Base-by-base conservation (phyloP, 2,329 filamentous ascomycete genomes). In the Fusarium nygamai region DNA sequence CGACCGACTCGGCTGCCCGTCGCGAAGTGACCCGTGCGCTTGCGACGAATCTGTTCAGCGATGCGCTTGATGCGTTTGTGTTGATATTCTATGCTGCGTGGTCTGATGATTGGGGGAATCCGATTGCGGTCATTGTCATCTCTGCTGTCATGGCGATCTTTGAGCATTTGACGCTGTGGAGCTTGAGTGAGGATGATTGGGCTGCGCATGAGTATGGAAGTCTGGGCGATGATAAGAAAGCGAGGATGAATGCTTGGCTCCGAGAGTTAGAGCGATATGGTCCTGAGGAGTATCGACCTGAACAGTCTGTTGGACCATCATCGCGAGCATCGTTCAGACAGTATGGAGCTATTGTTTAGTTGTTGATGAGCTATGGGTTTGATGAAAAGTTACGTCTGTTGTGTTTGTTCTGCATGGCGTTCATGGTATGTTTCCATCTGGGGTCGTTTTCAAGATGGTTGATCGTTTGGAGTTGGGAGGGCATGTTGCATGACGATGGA, bases 101-200 rank as follows among this genome's bases (percentile, higher is more conserved):
- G 77, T 78, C 78, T 3, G 72, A 76, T 29, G 76, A 77, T 56
- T 80, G 80, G 77, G 72, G 76, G 8, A 78, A 78, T 57, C 79
- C 78, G 11, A 67, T 81, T 7, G 61, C 70, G 7, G 80, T 77
- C 27, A 82, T 82, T 19, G 67, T 76, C 27, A 71, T 78, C 29
- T 78, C 79, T 10, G 80, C 80, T 14, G 59, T 81, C 47, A 74
- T 81, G 61, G 81, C 81, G 3, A 73, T 81, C 17, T 53, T 78
- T 27, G 80, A 82, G 59, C 81, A 82, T 48, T 62, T 82, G 41
- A 80, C 80, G 14, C 77, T 82, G 13, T 82, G 79, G 79, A 81
- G 80, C 63, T 76, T 81, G 56, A 78, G 75, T 43, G 79, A 78
- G 61, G 79, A 80, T 36, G 75, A 79, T 20, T 76, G 75, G 69